Evolutionary conservation across 2,329 filamentous ascomycete genomes (phyloP).

Genomic region (Plenodomus biglobosus): DNA sequence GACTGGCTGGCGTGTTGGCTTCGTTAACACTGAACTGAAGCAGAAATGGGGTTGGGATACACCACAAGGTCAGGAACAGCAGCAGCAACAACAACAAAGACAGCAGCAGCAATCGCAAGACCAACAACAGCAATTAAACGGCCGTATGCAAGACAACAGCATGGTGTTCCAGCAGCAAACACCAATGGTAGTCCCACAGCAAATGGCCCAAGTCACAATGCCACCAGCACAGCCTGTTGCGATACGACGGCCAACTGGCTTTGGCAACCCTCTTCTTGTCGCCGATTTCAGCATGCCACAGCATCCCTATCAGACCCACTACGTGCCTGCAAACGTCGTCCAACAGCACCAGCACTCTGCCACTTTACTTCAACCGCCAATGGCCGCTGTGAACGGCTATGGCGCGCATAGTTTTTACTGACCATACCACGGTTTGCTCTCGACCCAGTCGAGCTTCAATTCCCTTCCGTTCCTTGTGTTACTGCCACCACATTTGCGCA

Average conservation of each 20-base stretch:
- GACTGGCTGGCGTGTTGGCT: slow-evolving; percentile 76
- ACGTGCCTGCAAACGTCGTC: slow-evolving; percentile 68
- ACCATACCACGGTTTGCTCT: background rate
- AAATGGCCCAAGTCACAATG: slow-evolving; percentile 15
- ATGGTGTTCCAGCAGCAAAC: slow-evolving; percentile 16
- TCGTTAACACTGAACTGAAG: slow-evolving; percentile 72
- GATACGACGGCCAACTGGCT: slow-evolving; percentile 49
- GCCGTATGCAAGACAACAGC: slow-evolving; percentile 17
- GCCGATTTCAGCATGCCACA: slow-evolving; percentile 77
- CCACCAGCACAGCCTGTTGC: slow-evolving; percentile 18
- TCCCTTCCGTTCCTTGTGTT: background rate
- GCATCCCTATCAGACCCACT: slow-evolving; percentile 80
- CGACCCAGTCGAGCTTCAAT: background rate
- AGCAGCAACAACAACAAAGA: slow-evolving; percentile 28
- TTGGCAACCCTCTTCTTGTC: slow-evolving; percentile 69
- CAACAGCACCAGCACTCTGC: slow-evolving; percentile 26
- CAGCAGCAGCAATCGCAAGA: slow-evolving; percentile 8
- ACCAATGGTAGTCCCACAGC: slow-evolving; percentile 21
- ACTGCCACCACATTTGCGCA: background rate
- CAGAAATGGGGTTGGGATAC: slow-evolving; percentile 73
- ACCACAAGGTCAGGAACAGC: slow-evolving; percentile 45
- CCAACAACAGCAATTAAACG: slow-evolving; percentile 14
- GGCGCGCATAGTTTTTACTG: slow-evolving; percentile 24
- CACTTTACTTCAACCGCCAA: slow-evolving; percentile 22
- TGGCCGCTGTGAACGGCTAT: slow-evolving; percentile 24